A percentile compares a stretch with the other conserved stretches of the same genome.
These are phyloP conservation scores for Wickerhamiella brachini DNA, from an alignment of 805 yeast species.

Conservation along the genomic window DNA sequence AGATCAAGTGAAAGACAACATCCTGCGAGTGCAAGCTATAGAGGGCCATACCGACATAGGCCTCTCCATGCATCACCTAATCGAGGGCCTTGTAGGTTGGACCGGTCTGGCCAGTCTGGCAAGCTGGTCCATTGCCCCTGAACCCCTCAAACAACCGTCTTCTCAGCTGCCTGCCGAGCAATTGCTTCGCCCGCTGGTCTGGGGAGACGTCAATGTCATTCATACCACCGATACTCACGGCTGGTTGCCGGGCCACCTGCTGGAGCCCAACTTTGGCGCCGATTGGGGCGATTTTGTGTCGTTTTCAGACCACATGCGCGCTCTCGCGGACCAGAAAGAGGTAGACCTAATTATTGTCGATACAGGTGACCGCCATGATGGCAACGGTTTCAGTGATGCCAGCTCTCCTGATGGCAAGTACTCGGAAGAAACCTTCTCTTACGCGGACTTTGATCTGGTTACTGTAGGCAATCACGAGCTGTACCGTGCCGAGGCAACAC, in stretches of 20 bases:
- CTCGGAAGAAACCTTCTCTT: conserved; percentile 47
- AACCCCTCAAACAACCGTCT: not conserved
- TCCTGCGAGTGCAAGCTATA: too few relatives aligned
- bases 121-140: too few relatives aligned
- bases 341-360: conserved; percentile 63
- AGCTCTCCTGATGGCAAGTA: conserved; percentile 52
- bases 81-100: not conserved
- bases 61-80: not conserved
- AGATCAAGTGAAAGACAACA: too few relatives aligned
- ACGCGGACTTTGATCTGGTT: conserved; percentile 54
- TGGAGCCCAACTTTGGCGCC: conserved; percentile 43
- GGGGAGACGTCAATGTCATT: conserved; percentile 69
- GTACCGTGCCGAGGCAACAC: conserved; percentile 50
- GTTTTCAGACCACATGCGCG: conserved; percentile 39
- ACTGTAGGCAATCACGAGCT: conserved; percentile 88
- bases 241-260: conserved; percentile 84
- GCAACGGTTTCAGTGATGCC: conserved; percentile 70
- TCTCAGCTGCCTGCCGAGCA: not conserved
- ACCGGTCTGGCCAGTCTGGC: not conserved
- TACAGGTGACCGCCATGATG: conserved; percentile 88
- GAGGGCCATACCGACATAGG: too few relatives aligned
- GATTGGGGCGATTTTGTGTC: conserved; percentile 91
- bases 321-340: conserved; percentile 29
- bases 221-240: conserved; percentile 97
- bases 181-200: conserved; percentile 36